A percentile compares a stretch with the other conserved stretches of the same genome.
phyloP scores from a whole-genome alignment of 192 early-diverging fungal species.

The Coemansia sp. region DNA sequence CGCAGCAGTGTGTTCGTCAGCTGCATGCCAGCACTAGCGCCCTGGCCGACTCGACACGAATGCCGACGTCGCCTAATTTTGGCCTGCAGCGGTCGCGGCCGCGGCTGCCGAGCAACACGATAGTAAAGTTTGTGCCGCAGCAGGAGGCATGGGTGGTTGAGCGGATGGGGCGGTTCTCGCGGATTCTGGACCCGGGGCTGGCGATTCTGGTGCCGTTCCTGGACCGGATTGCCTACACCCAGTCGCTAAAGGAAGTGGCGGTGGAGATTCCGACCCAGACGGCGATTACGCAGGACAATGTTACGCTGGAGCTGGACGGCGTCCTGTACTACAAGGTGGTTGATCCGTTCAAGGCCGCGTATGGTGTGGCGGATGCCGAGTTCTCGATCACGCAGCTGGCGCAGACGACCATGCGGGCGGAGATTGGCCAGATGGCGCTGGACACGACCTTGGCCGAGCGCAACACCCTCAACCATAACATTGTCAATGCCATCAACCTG shows the following conservation, averaged over 20 bases:
- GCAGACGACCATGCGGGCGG: slow-evolving; percentile 99
- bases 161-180: slow-evolving; percentile 83
- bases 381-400: slow-evolving; percentile 94
- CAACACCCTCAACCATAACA: slow-evolving; percentile 85
- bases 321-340: slow-evolving; percentile 91
- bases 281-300: slow-evolving; percentile 96
- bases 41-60: too few species aligned
- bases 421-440: slow-evolving; percentile 97
- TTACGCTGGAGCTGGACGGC: slow-evolving; percentile 92
- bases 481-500: slow-evolving; percentile 89
- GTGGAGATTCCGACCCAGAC: slow-evolving; percentile 85
- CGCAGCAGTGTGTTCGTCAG: too few species aligned
- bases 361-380: slow-evolving; percentile 91
- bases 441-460: slow-evolving; percentile 93
- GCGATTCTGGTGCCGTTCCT: slow-evolving; percentile 84
- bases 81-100: too few species aligned
- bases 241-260: slow-evolving; percentile 91
- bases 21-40: too few species aligned
- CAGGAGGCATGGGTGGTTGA: slow-evolving; percentile 98
- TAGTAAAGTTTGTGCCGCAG: slow-evolving; percentile 97
- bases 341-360: slow-evolving; percentile 90
- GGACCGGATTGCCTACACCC: slow-evolving; percentile 87
- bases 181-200: slow-evolving; percentile 86
- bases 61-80: too few species aligned
- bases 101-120: slow-evolving; percentile 40